Conservation (phyloP, 1,284 basidiomycete genomes). For the Neonothopanus nambi region DNA sequence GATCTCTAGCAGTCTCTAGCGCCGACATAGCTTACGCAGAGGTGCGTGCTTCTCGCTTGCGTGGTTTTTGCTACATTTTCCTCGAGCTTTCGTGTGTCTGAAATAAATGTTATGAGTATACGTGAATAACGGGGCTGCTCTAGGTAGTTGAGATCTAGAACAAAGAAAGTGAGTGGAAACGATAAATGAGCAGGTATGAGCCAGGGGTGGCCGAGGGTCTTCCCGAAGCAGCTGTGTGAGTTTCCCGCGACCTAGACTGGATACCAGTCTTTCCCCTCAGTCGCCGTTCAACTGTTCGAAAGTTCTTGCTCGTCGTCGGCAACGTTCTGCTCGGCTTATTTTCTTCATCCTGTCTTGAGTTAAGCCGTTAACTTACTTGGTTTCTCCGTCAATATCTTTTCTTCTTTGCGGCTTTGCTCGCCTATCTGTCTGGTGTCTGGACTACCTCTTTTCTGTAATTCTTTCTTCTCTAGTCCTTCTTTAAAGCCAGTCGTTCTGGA, state of each 20-base stretch:
- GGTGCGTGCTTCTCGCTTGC: too few species aligned
- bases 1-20: too few species aligned
- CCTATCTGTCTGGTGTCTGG: constrained; percentile 38
- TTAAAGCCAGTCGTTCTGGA: constrained; percentile 34
- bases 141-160: too few species aligned
- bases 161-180: too few species aligned
- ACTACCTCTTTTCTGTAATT: constrained; percentile 30
- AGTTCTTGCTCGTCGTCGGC: constrained; percentile 17
- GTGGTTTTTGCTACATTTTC: too few species aligned
- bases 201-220: constrained; percentile 9
- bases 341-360: not conserved
- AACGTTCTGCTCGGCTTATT: constrained; percentile 9
- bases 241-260: constrained; percentile 6
- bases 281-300: constrained; percentile 4
- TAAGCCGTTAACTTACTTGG: constrained; percentile 18
- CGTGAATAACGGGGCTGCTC: too few species aligned
- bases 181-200: not conserved
- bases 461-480: constrained; percentile 30
- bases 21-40: too few species aligned
- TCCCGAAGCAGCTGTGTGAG: constrained; percentile 1
- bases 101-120: too few species aligned
- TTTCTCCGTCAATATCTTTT: constrained; percentile 23
- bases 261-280: constrained; percentile 4
- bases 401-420: constrained; percentile 24
- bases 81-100: too few species aligned